Percentiles rank a stretch among this genome's conserved stretches.
Evolutionary conservation across 768 basidiomycete genomes (phyloP).

Genomic region (Pulveroboletus sp.): DNA sequence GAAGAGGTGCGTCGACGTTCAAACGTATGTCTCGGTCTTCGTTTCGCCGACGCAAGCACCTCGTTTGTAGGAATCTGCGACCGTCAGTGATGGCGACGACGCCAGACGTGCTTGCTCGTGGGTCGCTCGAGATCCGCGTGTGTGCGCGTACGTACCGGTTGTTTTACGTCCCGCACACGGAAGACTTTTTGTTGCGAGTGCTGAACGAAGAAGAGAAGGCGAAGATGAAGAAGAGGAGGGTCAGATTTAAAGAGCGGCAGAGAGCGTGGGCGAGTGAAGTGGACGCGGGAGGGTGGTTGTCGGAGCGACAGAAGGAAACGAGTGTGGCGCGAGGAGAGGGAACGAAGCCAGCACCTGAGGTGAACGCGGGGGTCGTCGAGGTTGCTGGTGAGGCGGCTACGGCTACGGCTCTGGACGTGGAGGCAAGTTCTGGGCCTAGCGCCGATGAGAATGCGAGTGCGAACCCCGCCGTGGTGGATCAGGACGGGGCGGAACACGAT

Average conservation of each 20-base stretch:
- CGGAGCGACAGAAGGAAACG: neutral
- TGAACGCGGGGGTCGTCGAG: too few relatives aligned
- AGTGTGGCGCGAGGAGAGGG: neutral
- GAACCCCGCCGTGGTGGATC: too few relatives aligned
- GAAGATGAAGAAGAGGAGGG: neutral
- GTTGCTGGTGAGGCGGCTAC: too few relatives aligned
- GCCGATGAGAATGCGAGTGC: too few relatives aligned
- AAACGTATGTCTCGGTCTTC: neutral
- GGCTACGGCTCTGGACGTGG: too few relatives aligned
- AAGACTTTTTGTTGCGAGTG: slow-evolving; percentile 20
- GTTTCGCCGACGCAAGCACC: neutral
- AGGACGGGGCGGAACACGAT: too few relatives aligned
- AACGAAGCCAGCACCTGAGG: neutral
- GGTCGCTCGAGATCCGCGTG: slow-evolving; percentile 76
- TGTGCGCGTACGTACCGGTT: slow-evolving; percentile 42
- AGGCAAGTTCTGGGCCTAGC: too few relatives aligned
- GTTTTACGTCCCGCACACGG: slow-evolving; percentile 26
- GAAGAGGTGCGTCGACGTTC: slow-evolving; percentile 44
- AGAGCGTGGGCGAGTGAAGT: slow-evolving; percentile 15
- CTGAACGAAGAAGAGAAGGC: slow-evolving; percentile 9
- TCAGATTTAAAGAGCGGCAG: slow-evolving; percentile 9
- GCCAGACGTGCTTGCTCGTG: slow-evolving; percentile 47
- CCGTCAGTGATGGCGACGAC: slow-evolving; percentile 20
- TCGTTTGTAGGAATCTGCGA: slow-evolving; percentile 20
- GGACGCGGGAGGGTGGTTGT: slow-evolving; percentile 12